Evolutionary conservation across 2,329 filamentous ascomycete genomes (phyloP).

Genomic region (Colletotrichum sp.): DNA sequence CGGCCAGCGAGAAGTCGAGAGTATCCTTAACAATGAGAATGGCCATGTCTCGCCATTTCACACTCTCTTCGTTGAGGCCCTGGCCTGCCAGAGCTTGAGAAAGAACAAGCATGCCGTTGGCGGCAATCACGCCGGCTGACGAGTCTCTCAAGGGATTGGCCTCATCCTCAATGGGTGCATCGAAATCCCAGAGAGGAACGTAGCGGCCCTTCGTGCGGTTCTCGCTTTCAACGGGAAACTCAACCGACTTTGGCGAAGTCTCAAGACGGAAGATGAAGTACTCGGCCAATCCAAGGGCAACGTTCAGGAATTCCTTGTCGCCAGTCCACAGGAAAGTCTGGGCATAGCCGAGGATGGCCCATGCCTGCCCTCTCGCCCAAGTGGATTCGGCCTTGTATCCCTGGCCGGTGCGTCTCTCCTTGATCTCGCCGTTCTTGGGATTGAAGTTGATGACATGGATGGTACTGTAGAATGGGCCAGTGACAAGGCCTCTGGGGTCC

Average conservation of each 20-base stretch:
- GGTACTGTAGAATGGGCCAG: constrained; percentile 35
- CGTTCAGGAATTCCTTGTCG: constrained; percentile 45
- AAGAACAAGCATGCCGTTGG: constrained; percentile 45
- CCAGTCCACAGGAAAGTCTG: constrained; percentile 55
- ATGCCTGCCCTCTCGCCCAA: constrained; percentile 58
- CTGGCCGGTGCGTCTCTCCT: constrained; percentile 52
- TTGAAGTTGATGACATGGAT: constrained; percentile 57
- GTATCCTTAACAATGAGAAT: constrained; percentile 34
- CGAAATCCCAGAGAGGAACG: constrained; percentile 50
- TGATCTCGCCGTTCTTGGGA: constrained; percentile 44
- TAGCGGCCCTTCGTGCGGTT: constrained; percentile 26
- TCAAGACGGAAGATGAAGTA: constrained; percentile 53
- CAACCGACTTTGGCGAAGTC: constrained; percentile 33
- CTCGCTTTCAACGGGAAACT: constrained; percentile 24
- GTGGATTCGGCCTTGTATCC: constrained; percentile 51
- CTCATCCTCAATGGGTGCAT: constrained; percentile 44
- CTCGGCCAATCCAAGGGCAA: constrained; percentile 49
- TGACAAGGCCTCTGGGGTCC: neutral
- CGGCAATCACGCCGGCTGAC: constrained; percentile 43
- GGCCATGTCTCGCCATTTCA: constrained; percentile 30
- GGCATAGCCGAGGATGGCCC: constrained; percentile 55
- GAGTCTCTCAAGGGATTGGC: constrained; percentile 36
- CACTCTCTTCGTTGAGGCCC: constrained; percentile 16
- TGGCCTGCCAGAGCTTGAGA: constrained; percentile 34
- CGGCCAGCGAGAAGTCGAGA: constrained; percentile 29